These are phyloP conservation scores for Fagopyrum tataricum DNA, from an alignment of 148 eudicot genomes.

Conservation along the genomic window DNA sequence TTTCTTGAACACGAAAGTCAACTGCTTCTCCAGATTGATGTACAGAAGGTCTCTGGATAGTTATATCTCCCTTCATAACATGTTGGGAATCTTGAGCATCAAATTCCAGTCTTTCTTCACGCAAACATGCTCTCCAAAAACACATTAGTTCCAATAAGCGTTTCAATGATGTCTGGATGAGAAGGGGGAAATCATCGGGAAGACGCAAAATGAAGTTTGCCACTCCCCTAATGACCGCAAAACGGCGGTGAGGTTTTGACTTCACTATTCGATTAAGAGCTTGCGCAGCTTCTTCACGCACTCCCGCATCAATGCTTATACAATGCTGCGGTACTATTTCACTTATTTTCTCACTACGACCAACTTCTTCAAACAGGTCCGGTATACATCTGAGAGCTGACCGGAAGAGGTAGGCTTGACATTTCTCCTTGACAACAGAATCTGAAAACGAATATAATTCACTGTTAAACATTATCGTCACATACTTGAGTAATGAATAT, in stretches of 20 bases:
- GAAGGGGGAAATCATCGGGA: conserved; percentile 96
- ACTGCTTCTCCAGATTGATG: conserved; percentile 74
- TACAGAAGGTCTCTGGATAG: conserved; percentile 68
- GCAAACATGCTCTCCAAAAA: conserved; percentile 81
- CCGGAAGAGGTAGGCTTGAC: conserved; percentile 90
- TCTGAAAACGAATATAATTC: conserved; percentile 31
- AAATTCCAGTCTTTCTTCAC: conserved; percentile 62
- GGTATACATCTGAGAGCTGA: conserved; percentile 98
- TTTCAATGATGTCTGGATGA: conserved; percentile 92
- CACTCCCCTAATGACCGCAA: conserved; percentile 97
- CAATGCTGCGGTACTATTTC: conserved; percentile 98
- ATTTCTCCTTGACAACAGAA: conserved; percentile 87
- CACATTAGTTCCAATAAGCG: conserved; percentile 91
- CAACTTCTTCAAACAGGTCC: conserved; percentile 92
- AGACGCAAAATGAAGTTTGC: conserved; percentile 82
- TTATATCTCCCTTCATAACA: conserved; percentile 35
- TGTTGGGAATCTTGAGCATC: conserved; percentile 56
- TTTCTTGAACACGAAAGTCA: conserved; percentile 89
- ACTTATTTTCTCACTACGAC: conserved; percentile 87
- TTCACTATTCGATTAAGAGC: conserved; percentile 88
- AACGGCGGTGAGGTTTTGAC: conserved; percentile 92
- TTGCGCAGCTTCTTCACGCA: conserved; percentile 95
- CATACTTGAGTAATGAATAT: not conserved
- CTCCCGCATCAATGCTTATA: conserved; percentile 97
- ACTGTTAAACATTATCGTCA: not conserved